Percentiles rank a stretch among this genome's conserved stretches.
These are phyloP conservation scores for Telfairia occidentalis DNA, from an alignment of 331 rosid genomes.

Conservation along the genomic window DNA sequence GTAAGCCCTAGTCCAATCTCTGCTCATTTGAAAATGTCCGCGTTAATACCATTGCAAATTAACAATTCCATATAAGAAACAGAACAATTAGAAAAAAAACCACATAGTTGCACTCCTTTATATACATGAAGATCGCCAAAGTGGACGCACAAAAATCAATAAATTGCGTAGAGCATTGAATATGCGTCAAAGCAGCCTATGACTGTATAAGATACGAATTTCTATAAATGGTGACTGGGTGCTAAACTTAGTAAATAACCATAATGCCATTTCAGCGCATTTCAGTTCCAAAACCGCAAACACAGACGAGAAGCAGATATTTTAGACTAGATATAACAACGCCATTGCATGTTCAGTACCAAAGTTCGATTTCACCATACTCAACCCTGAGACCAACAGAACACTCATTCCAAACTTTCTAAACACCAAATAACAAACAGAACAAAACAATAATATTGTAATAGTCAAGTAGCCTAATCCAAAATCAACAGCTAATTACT, in stretches of 20 bases:
- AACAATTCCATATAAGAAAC: not conserved
- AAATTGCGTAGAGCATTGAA: not conserved
- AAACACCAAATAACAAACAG: not conserved
- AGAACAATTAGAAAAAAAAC: not conserved
- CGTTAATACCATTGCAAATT: conserved; percentile 11
- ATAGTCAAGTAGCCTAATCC: not conserved
- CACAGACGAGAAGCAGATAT: not conserved
- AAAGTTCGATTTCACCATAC: not conserved
- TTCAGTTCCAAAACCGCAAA: not conserved
- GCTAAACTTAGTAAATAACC: not conserved
- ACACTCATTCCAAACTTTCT: not conserved
- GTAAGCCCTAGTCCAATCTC: conserved; percentile 94
- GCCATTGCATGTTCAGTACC: not conserved
- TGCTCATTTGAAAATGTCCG: conserved; percentile 32
- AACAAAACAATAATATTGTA: not conserved
- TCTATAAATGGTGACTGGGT: not conserved
- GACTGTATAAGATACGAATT: not conserved
- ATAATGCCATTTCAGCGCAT: not conserved
- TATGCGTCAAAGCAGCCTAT: not conserved
- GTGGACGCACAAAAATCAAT: not conserved
- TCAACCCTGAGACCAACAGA: not conserved
- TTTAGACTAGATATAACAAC: not conserved
- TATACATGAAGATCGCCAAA: not conserved
- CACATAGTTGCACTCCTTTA: not conserved
- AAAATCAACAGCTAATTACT: not conserved